Conservation (phyloP, 306 rosid species). For the Rosa multiflora region DNA sequence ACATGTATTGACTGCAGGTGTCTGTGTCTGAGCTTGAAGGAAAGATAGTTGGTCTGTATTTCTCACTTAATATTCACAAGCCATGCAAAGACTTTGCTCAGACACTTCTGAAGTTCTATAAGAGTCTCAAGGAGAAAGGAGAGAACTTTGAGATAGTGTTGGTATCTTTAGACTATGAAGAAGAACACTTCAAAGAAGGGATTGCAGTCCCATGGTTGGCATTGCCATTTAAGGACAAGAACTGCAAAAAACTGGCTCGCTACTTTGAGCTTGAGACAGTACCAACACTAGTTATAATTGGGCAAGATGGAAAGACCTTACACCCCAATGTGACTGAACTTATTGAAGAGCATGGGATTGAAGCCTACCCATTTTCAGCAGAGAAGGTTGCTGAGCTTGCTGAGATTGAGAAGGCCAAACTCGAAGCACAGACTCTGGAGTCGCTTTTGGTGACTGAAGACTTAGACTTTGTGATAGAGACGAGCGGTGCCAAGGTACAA, state of each 20-base stretch:
- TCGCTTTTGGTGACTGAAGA: constrained; percentile 47
- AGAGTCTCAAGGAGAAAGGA: constrained; percentile 43
- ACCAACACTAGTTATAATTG: constrained; percentile 44
- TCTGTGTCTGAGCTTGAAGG: constrained; percentile 53
- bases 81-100: constrained; percentile 36
- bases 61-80: constrained; percentile 18
- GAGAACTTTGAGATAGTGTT: constrained; percentile 53
- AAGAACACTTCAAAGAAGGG: constrained; percentile 33
- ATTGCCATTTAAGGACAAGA: constrained; percentile 46
- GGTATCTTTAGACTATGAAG: constrained; percentile 40
- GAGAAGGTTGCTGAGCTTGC: constrained; percentile 45
- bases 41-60: constrained; percentile 46
- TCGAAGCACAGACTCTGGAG: constrained; percentile 43
- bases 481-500: constrained; percentile 42
- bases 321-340: constrained; percentile 35
- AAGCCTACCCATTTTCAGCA: constrained; percentile 46
- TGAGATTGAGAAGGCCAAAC: constrained; percentile 43
- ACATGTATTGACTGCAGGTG: constrained; percentile 27
- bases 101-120: constrained; percentile 35
- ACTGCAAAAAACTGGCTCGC: constrained; percentile 30
- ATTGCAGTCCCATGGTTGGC: constrained; percentile 46
- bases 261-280: constrained; percentile 40
- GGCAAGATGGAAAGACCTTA: constrained; percentile 50
- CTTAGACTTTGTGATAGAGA: constrained; percentile 37
- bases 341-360: constrained; percentile 43